These are phyloP conservation scores for Aristolochia contorta DNA, from an alignment of 164 flowering plant genomes.

Conservation along the genomic window DNA sequence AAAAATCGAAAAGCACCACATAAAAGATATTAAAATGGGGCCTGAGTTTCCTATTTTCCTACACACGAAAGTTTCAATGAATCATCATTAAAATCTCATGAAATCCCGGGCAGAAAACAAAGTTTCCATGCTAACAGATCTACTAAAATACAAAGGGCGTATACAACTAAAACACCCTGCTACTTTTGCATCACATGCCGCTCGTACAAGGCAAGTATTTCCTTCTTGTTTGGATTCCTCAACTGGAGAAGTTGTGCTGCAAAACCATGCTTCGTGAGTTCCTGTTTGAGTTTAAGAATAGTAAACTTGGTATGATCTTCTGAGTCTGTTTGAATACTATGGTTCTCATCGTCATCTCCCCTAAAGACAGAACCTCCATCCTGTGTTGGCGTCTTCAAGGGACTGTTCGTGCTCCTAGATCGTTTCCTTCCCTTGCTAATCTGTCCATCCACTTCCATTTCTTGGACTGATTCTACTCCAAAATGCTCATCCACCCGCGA, in stretches of 20 bases:
- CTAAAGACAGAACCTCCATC: constrained; percentile 71
- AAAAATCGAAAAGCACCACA: no score
- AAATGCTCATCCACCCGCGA: constrained; percentile 29
- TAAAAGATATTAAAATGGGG: no score
- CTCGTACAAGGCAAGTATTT: constrained; percentile 69
- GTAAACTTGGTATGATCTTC: constrained; percentile 83
- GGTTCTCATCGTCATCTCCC: constrained; percentile 38
- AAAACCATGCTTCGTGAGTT: constrained; percentile 73
- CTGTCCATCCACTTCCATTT: constrained; percentile 35
- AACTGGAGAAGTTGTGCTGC: constrained; percentile 76
- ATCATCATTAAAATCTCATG: no score
- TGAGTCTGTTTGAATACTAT: constrained; percentile 37
- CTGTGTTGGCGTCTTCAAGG: constrained; percentile 44
- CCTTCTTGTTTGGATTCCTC: constrained; percentile 71
- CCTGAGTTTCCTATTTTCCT: no score
- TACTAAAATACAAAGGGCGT: neutral
- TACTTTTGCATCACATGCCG: constrained; percentile 42
- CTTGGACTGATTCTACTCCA: constrained; percentile 49
- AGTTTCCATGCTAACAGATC: no score
- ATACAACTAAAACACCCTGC: neutral
- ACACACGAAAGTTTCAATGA: no score
- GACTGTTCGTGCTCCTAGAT: constrained; percentile 61
- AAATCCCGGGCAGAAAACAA: no score
- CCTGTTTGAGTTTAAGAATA: constrained; percentile 68
- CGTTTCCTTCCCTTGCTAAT: constrained; percentile 42